phyloP scores from a whole-genome alignment of 257 asterid species.

The Linaria vulgaris region DNA sequence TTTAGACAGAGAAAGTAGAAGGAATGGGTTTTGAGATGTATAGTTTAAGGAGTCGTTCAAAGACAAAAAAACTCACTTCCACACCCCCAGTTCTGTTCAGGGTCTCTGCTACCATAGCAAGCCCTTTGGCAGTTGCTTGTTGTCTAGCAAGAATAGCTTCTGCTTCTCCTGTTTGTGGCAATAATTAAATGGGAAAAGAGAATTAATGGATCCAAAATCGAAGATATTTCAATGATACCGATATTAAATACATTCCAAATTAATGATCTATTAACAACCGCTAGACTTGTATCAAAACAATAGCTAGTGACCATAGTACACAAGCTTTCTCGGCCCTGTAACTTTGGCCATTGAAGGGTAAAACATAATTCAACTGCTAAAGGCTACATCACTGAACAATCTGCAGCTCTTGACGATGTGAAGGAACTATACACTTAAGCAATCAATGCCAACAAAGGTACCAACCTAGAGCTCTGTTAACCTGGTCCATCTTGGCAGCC shows the following conservation, averaged over 20 bases:
- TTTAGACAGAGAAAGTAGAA: background rate
- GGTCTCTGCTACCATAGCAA: conserved; percentile 61
- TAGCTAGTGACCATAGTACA: background rate
- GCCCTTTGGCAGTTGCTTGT: conserved; percentile 82
- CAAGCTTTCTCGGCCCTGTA: background rate
- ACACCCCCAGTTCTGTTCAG: conserved; percentile 66
- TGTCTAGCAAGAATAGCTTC: conserved; percentile 86
- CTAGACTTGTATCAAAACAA: background rate
- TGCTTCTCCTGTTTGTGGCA: conserved; percentile 73
- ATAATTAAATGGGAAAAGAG: conserved; percentile 10
- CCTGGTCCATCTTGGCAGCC: conserved; percentile 83
- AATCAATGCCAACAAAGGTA: background rate
- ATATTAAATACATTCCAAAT: background rate
- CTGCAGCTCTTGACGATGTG: background rate
- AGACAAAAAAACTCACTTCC: conserved; percentile 55
- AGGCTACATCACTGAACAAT: conserved; percentile 7
- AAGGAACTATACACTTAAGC: background rate
- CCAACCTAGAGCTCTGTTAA: conserved; percentile 84
- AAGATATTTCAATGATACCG: background rate
- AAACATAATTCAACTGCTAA: conserved; percentile 16
- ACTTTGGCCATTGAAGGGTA: background rate
- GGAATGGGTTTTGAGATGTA: background rate
- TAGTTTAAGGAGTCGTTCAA: background rate
- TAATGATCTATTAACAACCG: background rate
- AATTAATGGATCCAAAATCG: background rate